phyloP scores from a whole-genome alignment of 78 protist species.

The Planoprotostelium fungivorum region DNA sequence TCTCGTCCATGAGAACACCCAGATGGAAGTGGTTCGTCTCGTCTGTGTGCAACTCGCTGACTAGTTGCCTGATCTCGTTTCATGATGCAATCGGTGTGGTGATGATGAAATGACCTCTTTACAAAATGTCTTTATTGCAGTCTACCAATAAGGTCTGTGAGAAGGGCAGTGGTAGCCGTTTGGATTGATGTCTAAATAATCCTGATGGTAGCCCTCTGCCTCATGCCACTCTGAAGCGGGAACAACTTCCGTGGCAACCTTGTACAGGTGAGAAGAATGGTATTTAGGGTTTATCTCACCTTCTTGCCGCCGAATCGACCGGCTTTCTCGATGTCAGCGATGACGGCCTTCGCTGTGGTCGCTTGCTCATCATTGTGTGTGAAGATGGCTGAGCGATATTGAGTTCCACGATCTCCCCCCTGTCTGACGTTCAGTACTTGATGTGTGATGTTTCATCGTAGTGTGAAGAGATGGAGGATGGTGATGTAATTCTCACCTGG shows the following conservation, averaged over 20 bases:
- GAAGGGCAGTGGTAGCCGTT: not conserved
- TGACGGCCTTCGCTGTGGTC: conserved; percentile 10
- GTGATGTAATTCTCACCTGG: too few relatives aligned
- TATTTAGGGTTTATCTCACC: conserved; percentile 9
- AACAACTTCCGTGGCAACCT: conserved; percentile 49
- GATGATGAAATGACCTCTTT: too few relatives aligned
- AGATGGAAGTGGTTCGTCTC: too few relatives aligned
- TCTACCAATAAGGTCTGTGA: not conserved
- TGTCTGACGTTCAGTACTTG: conserved; percentile 78
- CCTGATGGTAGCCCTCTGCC: conserved; percentile 78
- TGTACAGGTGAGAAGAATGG: conserved; percentile 13
- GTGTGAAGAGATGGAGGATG: too few relatives aligned
- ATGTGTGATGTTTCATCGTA: too few relatives aligned
- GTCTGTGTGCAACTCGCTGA: too few relatives aligned
- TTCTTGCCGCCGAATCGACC: not conserved
- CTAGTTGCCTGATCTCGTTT: too few relatives aligned
- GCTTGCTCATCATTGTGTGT: conserved; percentile 67
- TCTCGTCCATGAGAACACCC: too few relatives aligned
- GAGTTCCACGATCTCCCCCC: conserved; percentile 87
- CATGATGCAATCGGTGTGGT: too few relatives aligned
- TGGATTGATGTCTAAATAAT: conserved; percentile 12
- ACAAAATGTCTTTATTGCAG: too few relatives aligned
- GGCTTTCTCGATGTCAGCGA: not conserved
- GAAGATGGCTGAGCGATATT: conserved; percentile 81
- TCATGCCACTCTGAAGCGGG: conserved; percentile 33